Evolutionary conservation across 768 basidiomycete species (phyloP), one percentile per base, ranked within the genome.

Genomic region (Hortiboletus flavorubellus): DNA sequence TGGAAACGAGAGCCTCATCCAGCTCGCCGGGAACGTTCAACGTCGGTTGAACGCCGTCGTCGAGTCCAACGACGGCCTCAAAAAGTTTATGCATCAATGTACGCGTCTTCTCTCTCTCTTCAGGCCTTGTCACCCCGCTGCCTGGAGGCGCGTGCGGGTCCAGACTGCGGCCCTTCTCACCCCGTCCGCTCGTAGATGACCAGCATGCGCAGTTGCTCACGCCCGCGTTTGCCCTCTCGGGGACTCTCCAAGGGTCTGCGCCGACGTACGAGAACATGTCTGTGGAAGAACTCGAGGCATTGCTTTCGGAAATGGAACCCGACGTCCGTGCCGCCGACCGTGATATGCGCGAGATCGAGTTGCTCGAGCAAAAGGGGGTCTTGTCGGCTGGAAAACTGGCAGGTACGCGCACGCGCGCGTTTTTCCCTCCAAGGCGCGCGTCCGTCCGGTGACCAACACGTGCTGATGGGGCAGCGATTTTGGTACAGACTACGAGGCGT

Each of bases 311-410:
- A 64, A 88, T 93, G 84, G 91, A 92, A 59, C 80, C 84, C 5
- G 91, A 93, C 49, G 83, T 93, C 48, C 89, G 91, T 31, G 81
- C 84, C 33, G 91, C 89, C 10, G 91, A 93, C 61, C 81, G 87
- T 8, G 89, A 91, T 61, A 81, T 92, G 78, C 80, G 80, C 37
- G 91, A 92, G 65, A 89, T 93, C 33, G 84, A 85, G 54, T 69
- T 76, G 14, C 70, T 92, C 44, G 85, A 88, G 61, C 79, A 79
- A 63, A 87, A 83, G 59, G 89, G 88, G 34, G 84, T 89, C 9
- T 77, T 83, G 5, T 80, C 81, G 7, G 86, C 89, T 0, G 90
- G 91, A 5, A 87, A 84, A 59, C 80, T 93, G 2, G 73, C 77
- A 49, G 83, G 87, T 87, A 49, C 34, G 40, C 11, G 63, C n/a